Conservation (phyloP, 345 rosid species). For the Eucalyptus tenuipes region DNA sequence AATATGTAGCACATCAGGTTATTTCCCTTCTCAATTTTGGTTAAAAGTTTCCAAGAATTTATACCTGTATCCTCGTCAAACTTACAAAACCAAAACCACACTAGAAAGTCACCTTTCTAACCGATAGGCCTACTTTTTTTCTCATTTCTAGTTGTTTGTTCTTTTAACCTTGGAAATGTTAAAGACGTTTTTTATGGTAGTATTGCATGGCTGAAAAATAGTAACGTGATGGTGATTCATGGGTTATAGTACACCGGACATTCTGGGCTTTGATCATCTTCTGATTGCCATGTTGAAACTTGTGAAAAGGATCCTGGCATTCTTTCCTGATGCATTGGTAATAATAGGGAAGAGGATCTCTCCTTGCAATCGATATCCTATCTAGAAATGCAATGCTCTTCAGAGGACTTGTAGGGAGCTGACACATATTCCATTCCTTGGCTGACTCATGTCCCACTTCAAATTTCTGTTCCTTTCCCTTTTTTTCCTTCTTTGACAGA, state of each 20-base stretch:
- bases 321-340: background rate
- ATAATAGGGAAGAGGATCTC: background rate
- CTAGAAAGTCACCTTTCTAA: background rate
- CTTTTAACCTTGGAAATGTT: background rate
- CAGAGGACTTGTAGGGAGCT: background rate
- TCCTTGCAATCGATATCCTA: background rate
- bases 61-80: background rate
- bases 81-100: background rate
- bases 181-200: background rate
- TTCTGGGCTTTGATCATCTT: background rate
- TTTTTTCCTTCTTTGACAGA: background rate
- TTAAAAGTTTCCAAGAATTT: background rate
- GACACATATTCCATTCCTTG: background rate
- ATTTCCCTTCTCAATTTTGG: background rate
- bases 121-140: background rate
- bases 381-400: background rate
- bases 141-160: background rate
- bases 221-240: background rate
- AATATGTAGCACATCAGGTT: conserved; percentile 96
- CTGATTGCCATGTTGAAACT: background rate
- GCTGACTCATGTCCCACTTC: background rate
- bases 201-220: background rate
- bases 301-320: background rate
- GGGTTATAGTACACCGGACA: background rate
- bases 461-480: background rate